Evolutionary conservation across 1,284 basidiomycete species (phyloP).

Genomic region (Ganoderma lucidum): DNA sequence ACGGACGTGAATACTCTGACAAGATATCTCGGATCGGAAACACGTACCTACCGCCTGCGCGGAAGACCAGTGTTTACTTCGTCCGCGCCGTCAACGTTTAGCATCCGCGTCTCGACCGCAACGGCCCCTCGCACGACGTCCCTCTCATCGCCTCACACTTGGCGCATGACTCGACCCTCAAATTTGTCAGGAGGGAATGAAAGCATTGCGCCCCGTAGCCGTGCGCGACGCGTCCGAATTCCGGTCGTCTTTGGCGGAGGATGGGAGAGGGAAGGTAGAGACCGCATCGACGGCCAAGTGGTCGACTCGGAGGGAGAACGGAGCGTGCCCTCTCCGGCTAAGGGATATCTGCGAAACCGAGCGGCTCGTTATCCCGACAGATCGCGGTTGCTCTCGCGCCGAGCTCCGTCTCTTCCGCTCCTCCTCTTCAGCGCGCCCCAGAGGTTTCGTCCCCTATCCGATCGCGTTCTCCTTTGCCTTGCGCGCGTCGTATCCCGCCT

Average conservation of each 20-base stretch:
- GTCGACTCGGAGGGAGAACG: slow-evolving; percentile 43
- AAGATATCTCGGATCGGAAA: neutral
- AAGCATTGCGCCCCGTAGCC: slow-evolving; percentile 74
- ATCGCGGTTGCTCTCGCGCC: slow-evolving; percentile 52
- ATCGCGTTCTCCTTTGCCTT: slow-evolving; percentile 62
- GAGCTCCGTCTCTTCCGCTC: slow-evolving; percentile 53
- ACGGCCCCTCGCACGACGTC: slow-evolving; percentile 80
- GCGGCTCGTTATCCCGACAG: slow-evolving; percentile 58
- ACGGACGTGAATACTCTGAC: neutral
- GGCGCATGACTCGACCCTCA: slow-evolving; percentile 72
- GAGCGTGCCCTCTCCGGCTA: slow-evolving; percentile 65
- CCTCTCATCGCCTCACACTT: slow-evolving; percentile 68
- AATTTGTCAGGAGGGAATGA: slow-evolving; percentile 91
- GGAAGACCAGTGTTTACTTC: slow-evolving; percentile 11
- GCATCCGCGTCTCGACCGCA: slow-evolving; percentile 59
- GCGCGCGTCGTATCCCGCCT: slow-evolving; percentile 57
- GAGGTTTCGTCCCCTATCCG: slow-evolving; percentile 57
- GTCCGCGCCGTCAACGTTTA: slow-evolving; percentile 37
- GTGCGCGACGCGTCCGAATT: slow-evolving; percentile 56
- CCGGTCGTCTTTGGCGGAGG: slow-evolving; percentile 1
- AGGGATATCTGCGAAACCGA: slow-evolving; percentile 74
- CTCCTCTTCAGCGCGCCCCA: slow-evolving; percentile 61
- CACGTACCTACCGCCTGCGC: neutral
- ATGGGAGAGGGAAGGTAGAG: slow-evolving; percentile 64
- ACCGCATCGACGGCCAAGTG: slow-evolving; percentile 68